phyloP scores from a whole-genome alignment of 2,329 filamentous ascomycete species.

The Mycosphaerella arachidis region DNA sequence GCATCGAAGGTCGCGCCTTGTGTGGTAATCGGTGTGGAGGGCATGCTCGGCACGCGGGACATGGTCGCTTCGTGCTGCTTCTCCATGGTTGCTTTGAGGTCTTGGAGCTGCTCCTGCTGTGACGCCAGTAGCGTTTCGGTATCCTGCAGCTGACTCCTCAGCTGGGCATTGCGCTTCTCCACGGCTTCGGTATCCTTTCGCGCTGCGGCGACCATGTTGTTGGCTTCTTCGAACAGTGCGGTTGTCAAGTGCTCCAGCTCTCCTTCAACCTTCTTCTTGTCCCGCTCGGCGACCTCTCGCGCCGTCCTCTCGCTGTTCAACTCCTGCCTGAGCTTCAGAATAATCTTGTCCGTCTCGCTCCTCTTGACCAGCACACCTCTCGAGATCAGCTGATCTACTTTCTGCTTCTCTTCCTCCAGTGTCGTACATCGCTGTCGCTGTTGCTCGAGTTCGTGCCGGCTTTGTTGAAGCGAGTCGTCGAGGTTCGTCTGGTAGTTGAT shows the following conservation, averaged over 20 bases:
- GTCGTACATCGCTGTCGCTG: slow-evolving; percentile 63
- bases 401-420: slow-evolving; percentile 65
- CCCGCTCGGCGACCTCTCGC: slow-evolving; percentile 46
- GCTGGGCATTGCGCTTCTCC: slow-evolving; percentile 74
- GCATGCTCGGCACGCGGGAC: slow-evolving; percentile 59
- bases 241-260: slow-evolving; percentile 88
- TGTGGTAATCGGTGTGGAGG: slow-evolving; percentile 70
- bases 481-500: slow-evolving; percentile 94
- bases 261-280: slow-evolving; percentile 84
- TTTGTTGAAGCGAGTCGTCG: slow-evolving; percentile 79
- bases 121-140: slow-evolving; percentile 80
- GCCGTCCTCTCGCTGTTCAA: slow-evolving; percentile 40
- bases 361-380: slow-evolving; percentile 72
- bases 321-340: slow-evolving; percentile 39
- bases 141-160: slow-evolving; percentile 79
- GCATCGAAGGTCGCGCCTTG: slow-evolving; percentile 59
- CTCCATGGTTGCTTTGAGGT: slow-evolving; percentile 90
- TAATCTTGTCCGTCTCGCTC: slow-evolving; percentile 60
- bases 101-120: slow-evolving; percentile 86
- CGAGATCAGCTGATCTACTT: slow-evolving; percentile 65
- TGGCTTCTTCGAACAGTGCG: slow-evolving; percentile 95
- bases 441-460: slow-evolving; percentile 75
- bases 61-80: slow-evolving; percentile 67
- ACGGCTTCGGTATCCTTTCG: slow-evolving; percentile 79
- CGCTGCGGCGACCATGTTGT: slow-evolving; percentile 92